phyloP scores from a whole-genome alignment of 1,284 basidiomycete species.

The Termitomyces sp. region DNA sequence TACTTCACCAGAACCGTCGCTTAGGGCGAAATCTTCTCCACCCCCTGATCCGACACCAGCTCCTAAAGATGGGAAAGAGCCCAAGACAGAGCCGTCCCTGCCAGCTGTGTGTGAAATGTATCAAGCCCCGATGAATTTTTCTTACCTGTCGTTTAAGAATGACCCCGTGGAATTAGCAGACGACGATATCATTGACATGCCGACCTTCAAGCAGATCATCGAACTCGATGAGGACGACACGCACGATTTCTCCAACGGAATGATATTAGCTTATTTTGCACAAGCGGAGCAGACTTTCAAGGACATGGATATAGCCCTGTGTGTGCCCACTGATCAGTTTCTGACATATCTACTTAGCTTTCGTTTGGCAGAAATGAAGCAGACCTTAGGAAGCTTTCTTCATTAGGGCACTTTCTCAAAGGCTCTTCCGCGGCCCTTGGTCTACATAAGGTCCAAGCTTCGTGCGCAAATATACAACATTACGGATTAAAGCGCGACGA shows the following conservation, averaged over 20 bases:
- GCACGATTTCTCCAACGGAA: slow-evolving; percentile 73
- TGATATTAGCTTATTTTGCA: slow-evolving; percentile 78
- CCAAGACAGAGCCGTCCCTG: neutral
- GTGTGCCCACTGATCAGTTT: slow-evolving; percentile 32
- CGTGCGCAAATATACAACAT: slow-evolving; percentile 88
- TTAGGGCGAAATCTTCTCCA: neutral
- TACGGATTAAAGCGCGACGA: slow-evolving; percentile 65
- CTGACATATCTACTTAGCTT: slow-evolving; percentile 7
- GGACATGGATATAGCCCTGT: slow-evolving; percentile 79
- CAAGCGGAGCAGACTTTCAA: slow-evolving; percentile 75
- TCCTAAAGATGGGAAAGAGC: slow-evolving; percentile 2
- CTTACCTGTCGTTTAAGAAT: slow-evolving; percentile 2
- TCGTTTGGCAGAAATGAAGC: slow-evolving; percentile 41
- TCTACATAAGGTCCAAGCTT: slow-evolving; percentile 71
- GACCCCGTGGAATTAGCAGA: neutral
- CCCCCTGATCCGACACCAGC: slow-evolving; percentile 4
- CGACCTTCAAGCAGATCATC: slow-evolving; percentile 79
- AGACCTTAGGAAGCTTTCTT: slow-evolving; percentile 64
- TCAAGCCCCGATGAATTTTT: neutral
- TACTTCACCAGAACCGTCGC: neutral
- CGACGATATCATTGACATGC: slow-evolving; percentile 54
- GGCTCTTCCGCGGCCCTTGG: slow-evolving; percentile 91
- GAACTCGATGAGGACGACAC: slow-evolving; percentile 82
- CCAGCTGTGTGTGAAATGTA: slow-evolving; percentile 4
- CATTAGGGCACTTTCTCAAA: slow-evolving; percentile 89